A percentile compares a stretch with the other conserved stretches of the same genome.
Conservation (phyloP, 2,329 filamentous ascomycete genomes). For the Aurifilum marmelostoma region DNA sequence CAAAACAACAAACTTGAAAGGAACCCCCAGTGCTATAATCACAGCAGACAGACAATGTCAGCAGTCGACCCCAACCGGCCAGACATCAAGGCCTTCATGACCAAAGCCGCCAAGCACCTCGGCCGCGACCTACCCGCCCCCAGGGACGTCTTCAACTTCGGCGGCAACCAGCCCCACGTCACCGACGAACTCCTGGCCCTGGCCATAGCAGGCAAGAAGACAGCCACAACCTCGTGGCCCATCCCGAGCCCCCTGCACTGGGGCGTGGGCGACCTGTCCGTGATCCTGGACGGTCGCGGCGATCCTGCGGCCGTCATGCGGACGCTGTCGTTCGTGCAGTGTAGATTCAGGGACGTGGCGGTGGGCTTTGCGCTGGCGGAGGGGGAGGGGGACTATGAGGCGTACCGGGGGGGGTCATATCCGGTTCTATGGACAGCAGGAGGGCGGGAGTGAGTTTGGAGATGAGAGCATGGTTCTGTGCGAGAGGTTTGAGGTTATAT, state of each 20-base stretch:
- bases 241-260: constrained; percentile 36
- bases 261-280: constrained; percentile 36
- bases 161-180: constrained; percentile 28
- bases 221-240: constrained; percentile 38
- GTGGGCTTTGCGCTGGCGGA: constrained; percentile 38
- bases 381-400: constrained; percentile 36
- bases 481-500: constrained; percentile 37
- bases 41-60: constrained; percentile 25
- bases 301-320: constrained; percentile 35
- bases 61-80: constrained; percentile 31
- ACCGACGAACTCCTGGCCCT: constrained; percentile 31
- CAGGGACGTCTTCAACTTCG: constrained; percentile 38
- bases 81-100: constrained; percentile 36
- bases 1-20: not conserved
- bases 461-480: constrained; percentile 37
- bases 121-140: constrained; percentile 31
- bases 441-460: constrained; percentile 31
- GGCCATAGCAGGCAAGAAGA: constrained; percentile 35
- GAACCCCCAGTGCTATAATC: too few species aligned
- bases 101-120: constrained; percentile 32
- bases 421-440: constrained; percentile 33
- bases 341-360: constrained; percentile 36
- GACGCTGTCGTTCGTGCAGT: constrained; percentile 34
- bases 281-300: constrained; percentile 36
- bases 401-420: constrained; percentile 35